Percentiles rank a stretch among this genome's conserved stretches.
phyloP scores from a whole-genome alignment of 176 grass and related monocot species.

The Aegilops tauschii region DNA sequence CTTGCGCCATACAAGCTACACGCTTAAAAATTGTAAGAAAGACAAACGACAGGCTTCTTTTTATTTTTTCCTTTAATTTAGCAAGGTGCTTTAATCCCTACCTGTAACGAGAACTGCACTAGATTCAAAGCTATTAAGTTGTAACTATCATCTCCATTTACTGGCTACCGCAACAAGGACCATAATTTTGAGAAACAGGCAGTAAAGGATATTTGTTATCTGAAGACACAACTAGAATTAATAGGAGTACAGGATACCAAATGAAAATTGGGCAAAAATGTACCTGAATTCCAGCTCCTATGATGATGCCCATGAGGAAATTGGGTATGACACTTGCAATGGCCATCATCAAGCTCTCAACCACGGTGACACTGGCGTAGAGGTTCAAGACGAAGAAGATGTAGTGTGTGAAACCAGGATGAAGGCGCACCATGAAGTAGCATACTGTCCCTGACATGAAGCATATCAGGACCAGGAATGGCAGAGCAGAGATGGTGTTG shows the following conservation, averaged over 20 bases:
- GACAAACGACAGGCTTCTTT: neutral
- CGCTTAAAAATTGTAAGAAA: neutral
- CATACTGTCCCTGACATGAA: constrained; percentile 86
- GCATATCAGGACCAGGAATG: constrained; percentile 87
- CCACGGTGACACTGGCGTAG: constrained; percentile 86
- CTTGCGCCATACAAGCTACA: neutral
- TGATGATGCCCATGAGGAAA: constrained; percentile 99
- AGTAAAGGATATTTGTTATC: neutral
- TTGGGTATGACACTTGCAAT: constrained; percentile 99
- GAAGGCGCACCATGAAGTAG: constrained; percentile 91
- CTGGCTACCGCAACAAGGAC: neutral
- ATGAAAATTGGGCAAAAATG: neutral
- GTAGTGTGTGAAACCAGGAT: constrained; percentile 83
- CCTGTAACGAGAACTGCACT: neutral
- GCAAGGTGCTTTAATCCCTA: neutral
- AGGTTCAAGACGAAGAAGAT: constrained; percentile 86
- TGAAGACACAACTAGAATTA: neutral
- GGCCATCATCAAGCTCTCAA: constrained; percentile 99
- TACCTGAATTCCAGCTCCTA: constrained; percentile 99
- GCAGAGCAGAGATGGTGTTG: constrained; percentile 87
- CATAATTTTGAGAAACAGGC: neutral
- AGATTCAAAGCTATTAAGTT: constrained; percentile 12
- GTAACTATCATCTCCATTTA: neutral
- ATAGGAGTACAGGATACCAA: neutral
- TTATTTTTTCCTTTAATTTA: neutral